phyloP scores from a whole-genome alignment of 2,329 filamentous ascomycete species.

The Penicillium vulpinum region DNA sequence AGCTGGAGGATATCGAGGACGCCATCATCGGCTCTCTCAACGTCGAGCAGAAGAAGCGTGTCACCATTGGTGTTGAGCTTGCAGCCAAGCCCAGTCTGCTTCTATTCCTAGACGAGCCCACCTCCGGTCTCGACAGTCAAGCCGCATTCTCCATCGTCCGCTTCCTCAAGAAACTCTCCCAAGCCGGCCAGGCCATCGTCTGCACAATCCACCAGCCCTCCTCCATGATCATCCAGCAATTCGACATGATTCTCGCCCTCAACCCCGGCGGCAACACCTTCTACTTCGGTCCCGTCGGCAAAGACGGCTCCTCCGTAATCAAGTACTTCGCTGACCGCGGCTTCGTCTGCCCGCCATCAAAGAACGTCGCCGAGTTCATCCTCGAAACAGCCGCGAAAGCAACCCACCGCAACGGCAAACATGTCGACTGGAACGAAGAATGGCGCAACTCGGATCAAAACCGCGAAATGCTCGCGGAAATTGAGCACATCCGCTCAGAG shows the following conservation, averaged over 20 bases:
- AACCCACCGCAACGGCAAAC: slow-evolving; percentile 54
- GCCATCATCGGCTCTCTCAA: slow-evolving; percentile 65
- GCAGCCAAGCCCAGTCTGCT: slow-evolving; percentile 68
- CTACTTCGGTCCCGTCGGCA: slow-evolving; percentile 71
- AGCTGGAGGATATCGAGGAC: slow-evolving; percentile 66
- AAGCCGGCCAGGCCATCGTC: slow-evolving; percentile 68
- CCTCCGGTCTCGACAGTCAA: slow-evolving; percentile 68
- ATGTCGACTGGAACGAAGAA: slow-evolving; percentile 72
- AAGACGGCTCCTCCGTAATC: slow-evolving; percentile 64
- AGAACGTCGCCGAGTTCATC: slow-evolving; percentile 67
- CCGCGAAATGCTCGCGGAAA: slow-evolving; percentile 61
- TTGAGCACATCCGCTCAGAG: slow-evolving; percentile 61
- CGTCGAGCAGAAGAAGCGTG: slow-evolving; percentile 69
- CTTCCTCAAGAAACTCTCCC: slow-evolving; percentile 67
- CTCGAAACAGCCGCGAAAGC: slow-evolving; percentile 65
- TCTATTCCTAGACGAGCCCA: slow-evolving; percentile 72
- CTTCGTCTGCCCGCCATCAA: slow-evolving; percentile 63
- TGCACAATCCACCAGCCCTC: slow-evolving; percentile 75
- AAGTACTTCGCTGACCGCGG: slow-evolving; percentile 69
- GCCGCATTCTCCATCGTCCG: slow-evolving; percentile 67
- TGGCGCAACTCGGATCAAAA: slow-evolving; percentile 68
- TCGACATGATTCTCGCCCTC: slow-evolving; percentile 71
- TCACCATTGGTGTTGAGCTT: slow-evolving; percentile 73
- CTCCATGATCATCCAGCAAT: slow-evolving; percentile 68
- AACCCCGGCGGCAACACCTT: slow-evolving; percentile 69